Evolutionary conservation across 106 monocot species (phyloP), one percentile per base, ranked within the genome.

Genomic region (Alisma plantagoaquatica): DNA sequence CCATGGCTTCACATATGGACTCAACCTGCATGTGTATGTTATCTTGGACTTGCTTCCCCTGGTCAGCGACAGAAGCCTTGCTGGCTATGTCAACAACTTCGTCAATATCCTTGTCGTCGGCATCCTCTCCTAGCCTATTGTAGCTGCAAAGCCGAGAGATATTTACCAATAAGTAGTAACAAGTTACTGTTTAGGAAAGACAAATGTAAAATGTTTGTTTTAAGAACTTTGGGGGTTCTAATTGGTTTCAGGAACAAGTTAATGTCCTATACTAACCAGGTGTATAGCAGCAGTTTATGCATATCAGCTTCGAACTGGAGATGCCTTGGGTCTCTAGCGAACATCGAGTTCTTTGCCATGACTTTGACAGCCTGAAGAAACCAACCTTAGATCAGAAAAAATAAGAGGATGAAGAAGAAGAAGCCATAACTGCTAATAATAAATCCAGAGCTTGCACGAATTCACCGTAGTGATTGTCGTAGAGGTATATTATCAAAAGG

Each of bases 221-320:
- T 15, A 27, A 25, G 24, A 51, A 18, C 8, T 15, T 9, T 15
- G 23, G 50, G 27, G 27, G 3, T 24, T 4, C 50, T 41, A 42
- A 27, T 27, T 3, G 29, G 5, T 3, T 11, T 27, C 22, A 4
- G 27, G n/a, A 46, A 17, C 45, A 33, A 33, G 4, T 32, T 20
- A 33, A 55, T 24, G 16, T 16, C 0, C 24, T 10, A 10, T 27
- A 2, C 51, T 38, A 41, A 99, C 98, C 98, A 73, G 12, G 98
- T 99, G 57, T 72, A 82, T 43, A 99, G 98, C 71, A 99, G 87
- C 21, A 99, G 57, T 25, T 90, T 79, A 67, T 99, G 85, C 3
- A 99, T 63, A 42, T 99, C 98, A 49, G 90, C 73, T 70, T 99
- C 98, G 65, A 78, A 86, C 33, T 99, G 98, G 46, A 99, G 68